Base-by-base conservation (phyloP, 192 early-diverging fungal species). In the Gonapodya sp. region DNA sequence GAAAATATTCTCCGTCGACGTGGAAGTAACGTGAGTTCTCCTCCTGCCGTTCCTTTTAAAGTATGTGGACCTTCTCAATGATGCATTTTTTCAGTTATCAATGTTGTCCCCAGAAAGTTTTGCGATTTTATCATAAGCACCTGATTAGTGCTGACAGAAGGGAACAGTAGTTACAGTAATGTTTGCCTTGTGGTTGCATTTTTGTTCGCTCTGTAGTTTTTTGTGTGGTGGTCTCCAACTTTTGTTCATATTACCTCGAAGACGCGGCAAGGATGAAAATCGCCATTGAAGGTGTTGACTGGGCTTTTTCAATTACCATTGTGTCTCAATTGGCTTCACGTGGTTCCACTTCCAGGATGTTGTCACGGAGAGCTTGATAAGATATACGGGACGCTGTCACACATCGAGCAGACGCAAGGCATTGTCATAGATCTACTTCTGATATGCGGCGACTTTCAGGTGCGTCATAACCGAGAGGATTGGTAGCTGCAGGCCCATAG, bases 401-500 rank as follows among this genome's bases (percentile, higher is more conserved):
- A 91, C 1, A 82, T 96, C 1, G 89, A 98, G 81, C 72, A 84
- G 16, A 83, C 83, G 36, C 79, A 93, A 46, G 81, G 86, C 30
- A 89, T 91, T 73, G 92, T 91, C 73, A 88, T 98, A 18, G 98
- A 99, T 83, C 88, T 99, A 36, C 84, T 99, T 0, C 83, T 99
- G 31, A 95, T 99, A 36, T 99, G 97, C 84, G 98, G 98, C 34
- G 98, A 99, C 86, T 96, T 99, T 85, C 94, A 99, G 88, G 93
- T 92, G 81, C 31, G 73, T 31, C 31, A 30, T 34, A 31, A 33
- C 0, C n/a, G n/a, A n/a, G n/a, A n/a, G n/a, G n/a, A n/a, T n/a
- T n/a, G n/a, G n/a, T n/a, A 78, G 14, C 18, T 30, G 2, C 8
- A n/a, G n/a, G n/a, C n/a, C n/a, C n/a, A n/a, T n/a, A n/a, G n/a